These are phyloP conservation scores for Paramecium sexaurelia DNA, from an alignment of 73 alveolate genomes.

Conservation along the genomic window DNA sequence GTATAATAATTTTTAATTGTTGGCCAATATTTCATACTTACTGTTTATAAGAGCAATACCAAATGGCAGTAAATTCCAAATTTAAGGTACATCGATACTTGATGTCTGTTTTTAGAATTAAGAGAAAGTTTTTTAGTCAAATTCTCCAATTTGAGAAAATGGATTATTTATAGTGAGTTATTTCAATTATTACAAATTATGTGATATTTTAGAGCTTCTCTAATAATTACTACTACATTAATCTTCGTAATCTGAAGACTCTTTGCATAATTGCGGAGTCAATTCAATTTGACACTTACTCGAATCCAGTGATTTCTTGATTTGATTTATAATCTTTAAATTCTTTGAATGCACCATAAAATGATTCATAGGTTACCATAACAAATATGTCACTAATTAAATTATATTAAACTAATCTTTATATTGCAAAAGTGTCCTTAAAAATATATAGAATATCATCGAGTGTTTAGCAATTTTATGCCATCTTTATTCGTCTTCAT, in stretches of 20 bases:
- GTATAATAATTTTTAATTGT: not conserved
- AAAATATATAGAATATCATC: not conserved
- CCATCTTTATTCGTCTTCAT: not conserved
- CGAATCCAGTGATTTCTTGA: not conserved
- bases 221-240: not conserved
- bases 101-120: not conserved
- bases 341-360: not conserved
- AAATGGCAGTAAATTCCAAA: not conserved
- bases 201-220: not conserved
- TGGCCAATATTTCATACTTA: not conserved
- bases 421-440: not conserved
- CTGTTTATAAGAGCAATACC: not conserved
- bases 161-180: not conserved
- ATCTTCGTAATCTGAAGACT: not conserved
- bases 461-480: not conserved
- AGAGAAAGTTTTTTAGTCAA: not conserved
- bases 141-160: not conserved
- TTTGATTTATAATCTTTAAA: not conserved
- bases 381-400: not conserved
- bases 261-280: not conserved
- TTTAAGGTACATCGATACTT: not conserved
- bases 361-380: conserved; percentile 7
- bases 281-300: not conserved
- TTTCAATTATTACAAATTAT: not conserved
- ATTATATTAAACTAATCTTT: not conserved